These are phyloP conservation scores for Spergularia azorica DNA, from an alignment of 179 eudicot genomes.

Conservation along the genomic window DNA sequence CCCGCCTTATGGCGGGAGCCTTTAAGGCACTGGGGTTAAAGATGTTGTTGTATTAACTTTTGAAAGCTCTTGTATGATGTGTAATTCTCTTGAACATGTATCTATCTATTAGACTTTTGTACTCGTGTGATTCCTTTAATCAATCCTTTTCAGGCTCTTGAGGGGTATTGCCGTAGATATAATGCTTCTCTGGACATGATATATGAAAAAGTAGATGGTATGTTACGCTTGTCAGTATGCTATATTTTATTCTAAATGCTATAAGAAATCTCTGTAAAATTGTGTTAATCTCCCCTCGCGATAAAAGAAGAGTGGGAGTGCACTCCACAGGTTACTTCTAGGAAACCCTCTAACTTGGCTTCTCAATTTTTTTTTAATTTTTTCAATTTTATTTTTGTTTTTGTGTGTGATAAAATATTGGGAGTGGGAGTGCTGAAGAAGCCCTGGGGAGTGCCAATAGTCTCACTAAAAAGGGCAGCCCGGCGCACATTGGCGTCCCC, in stretches of 20 bases:
- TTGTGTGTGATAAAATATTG: no score
- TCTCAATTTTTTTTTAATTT: no score
- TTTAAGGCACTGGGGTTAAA: no score
- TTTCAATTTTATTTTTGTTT: no score
- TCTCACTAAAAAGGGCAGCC: no score
- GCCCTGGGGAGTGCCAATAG: no score
- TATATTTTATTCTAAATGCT: conserved; percentile 6
- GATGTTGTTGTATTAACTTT: not conserved
- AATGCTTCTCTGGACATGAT: conserved; percentile 56
- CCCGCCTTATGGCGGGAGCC: no score
- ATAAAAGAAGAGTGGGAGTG: no score
- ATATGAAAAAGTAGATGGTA: conserved; percentile 78
- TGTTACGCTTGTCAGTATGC: conserved; percentile 5
- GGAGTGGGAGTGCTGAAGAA: no score
- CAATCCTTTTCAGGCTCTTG: conserved; percentile 73
- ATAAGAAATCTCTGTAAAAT: not conserved
- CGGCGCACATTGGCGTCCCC: no score
- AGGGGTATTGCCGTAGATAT: conserved; percentile 91
- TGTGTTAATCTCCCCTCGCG: not conserved
- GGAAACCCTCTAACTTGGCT: no score
- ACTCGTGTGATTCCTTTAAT: not conserved
- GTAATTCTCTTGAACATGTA: not conserved
- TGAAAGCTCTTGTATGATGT: not conserved
- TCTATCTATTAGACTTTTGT: conserved; percentile 3
- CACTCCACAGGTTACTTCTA: no score